These are phyloP conservation scores for Cytospora chrysosperma DNA, from an alignment of 2,329 filamentous ascomycete species.

Conservation along the genomic window DNA sequence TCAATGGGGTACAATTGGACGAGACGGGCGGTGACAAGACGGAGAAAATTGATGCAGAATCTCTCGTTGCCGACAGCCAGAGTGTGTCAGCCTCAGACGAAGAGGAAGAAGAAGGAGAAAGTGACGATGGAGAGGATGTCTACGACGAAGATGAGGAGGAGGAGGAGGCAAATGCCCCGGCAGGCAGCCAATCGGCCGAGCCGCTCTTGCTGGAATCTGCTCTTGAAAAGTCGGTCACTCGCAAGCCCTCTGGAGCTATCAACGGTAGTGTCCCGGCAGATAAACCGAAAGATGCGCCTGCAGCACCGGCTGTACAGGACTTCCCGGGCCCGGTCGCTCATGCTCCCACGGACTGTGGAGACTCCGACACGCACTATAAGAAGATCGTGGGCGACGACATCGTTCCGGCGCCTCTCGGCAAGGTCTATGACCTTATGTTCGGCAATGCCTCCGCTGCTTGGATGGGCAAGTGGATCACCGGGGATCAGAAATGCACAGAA, in stretches of 20 bases:
- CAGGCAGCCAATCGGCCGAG: constrained; percentile 40
- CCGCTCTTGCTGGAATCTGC: constrained; percentile 48
- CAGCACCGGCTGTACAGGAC: constrained; percentile 51
- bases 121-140: constrained; percentile 74
- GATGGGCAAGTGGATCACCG: constrained; percentile 82
- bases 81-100: constrained; percentile 56
- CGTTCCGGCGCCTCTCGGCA: constrained; percentile 83
- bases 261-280: constrained; percentile 47
- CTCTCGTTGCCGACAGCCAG: constrained; percentile 43
- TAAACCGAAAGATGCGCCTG: constrained; percentile 49
- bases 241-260: constrained; percentile 68
- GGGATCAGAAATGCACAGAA: constrained; percentile 88
- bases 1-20: constrained; percentile 83
- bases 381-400: constrained; percentile 81
- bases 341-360: constrained; percentile 80
- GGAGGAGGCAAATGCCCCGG: constrained; percentile 61
- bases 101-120: constrained; percentile 53
- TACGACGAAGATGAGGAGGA: constrained; percentile 79
- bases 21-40: constrained; percentile 87
- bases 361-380: constrained; percentile 77
- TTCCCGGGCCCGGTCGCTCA: constrained; percentile 86
- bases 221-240: constrained; percentile 60
- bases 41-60: constrained; percentile 68
- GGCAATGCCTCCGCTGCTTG: constrained; percentile 76
- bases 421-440: constrained; percentile 86